Base-by-base conservation (phyloP, 2,329 filamentous ascomycete genomes). In the Pestalotiopsis fici region DNA sequence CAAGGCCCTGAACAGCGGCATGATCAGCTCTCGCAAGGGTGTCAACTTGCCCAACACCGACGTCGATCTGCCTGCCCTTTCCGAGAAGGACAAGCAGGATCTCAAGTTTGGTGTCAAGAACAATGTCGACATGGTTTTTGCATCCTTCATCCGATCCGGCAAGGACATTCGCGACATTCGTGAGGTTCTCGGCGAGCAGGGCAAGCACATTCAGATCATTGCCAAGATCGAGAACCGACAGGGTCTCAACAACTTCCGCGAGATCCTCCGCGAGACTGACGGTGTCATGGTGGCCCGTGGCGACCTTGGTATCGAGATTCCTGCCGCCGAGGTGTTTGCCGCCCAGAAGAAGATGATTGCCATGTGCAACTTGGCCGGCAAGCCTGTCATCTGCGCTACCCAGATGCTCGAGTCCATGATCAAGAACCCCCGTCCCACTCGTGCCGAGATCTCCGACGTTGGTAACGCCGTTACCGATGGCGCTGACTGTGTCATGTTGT, bases 341-440 rank as follows among this genome's bases (percentile, higher is more conserved):
- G 96, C 96, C 67, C 96, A 99, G 88, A 99, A 99, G 92, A 99
- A 99, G 93, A 95, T 99, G 89, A 99, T 99, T 83, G 95, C 96
- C 84, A 98, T 98, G 91, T 99, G 96, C 90, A 99, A 99, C 88
- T 91, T 98, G 79, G 95, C 94, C 74, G 96, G 96, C 83, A 99
- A 99, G 89, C 96, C 96, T 74, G 95, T 95, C 81, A 98, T 99
- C 81, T 98, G 95, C 84, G 96, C 96, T 69, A 99, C 96, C 54
- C 96, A 99, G 87, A 99, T 99, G 96, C 90, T 99, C 74, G 96
- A 99, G 89, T 97, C 94, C 72, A 99, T 99, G 96, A 99, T 97
- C 83, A 98, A 97, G 89, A 99, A 99, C 88, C 96, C 96, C 74
- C 93, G 96, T 71, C 96, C 96, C 64, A 99, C 96, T 71, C 94